These are phyloP conservation scores for Chalciporus sphaerocephalus DNA, from an alignment of 768 basidiomycete species.

Conservation along the genomic window DNA sequence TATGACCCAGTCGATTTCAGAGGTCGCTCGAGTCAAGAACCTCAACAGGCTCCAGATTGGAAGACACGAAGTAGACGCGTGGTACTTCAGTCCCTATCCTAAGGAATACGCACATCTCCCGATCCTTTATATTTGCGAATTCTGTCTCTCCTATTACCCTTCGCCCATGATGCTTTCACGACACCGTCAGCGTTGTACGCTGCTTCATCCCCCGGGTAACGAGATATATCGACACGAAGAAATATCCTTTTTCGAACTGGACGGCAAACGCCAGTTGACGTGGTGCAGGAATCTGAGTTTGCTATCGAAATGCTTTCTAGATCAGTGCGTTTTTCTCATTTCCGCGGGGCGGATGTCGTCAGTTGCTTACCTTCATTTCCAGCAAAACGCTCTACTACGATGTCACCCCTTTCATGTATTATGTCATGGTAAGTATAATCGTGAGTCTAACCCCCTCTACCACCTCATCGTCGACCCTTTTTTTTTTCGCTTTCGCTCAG, in stretches of 20 bases:
- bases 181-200: conserved; percentile 86
- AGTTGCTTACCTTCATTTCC: conserved; percentile 20
- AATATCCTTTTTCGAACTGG: conserved; percentile 97
- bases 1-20: conserved; percentile 98
- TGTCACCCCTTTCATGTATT: conserved; percentile 99
- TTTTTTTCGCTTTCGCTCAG: conserved; percentile 38
- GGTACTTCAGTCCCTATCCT: conserved; percentile 99
- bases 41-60: conserved; percentile 96
- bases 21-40: conserved; percentile 97
- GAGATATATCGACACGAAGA: conserved; percentile 98
- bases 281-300: conserved; percentile 97
- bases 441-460: conserved; percentile 9
- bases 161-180: conserved; percentile 87
- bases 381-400: conserved; percentile 99
- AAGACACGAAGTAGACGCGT: conserved; percentile 95
- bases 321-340: conserved; percentile 66
- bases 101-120: conserved; percentile 97
- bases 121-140: conserved; percentile 96
- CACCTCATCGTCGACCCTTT: conserved; percentile 10
- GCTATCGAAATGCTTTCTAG: conserved; percentile 95
- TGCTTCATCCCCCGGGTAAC: conserved; percentile 95
- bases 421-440: conserved; percentile 77
- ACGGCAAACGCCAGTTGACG: conserved; percentile 91
- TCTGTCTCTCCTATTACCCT: conserved; percentile 91
- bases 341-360: conserved; percentile 10